phyloP scores from a whole-genome alignment of 306 rosid genomes.

The Trifolium fragiferum region DNA sequence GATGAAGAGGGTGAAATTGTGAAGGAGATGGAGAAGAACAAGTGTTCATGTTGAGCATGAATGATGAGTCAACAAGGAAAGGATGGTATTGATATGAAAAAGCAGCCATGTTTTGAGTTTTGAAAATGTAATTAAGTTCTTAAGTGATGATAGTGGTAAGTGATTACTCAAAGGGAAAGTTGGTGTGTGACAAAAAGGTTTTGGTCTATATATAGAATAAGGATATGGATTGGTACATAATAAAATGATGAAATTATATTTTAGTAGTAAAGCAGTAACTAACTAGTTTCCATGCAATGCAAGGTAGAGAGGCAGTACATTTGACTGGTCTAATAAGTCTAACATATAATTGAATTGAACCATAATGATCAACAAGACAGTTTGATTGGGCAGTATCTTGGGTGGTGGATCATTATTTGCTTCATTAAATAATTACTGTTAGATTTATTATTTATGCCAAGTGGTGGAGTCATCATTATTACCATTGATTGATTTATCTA shows the following conservation, averaged over 20 bases:
- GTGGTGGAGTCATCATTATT: not conserved
- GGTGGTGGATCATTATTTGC: slow-evolving; percentile 11
- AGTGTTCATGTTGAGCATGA: slow-evolving; percentile 45
- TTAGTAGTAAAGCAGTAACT: slow-evolving; percentile 4
- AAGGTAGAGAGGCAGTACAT: not conserved
- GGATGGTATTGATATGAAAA: slow-evolving; percentile 64
- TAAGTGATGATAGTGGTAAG: not conserved
- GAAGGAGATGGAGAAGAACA: slow-evolving; percentile 19
- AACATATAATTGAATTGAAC: not conserved
- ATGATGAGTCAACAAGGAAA: slow-evolving; percentile 56
- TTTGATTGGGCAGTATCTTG: not conserved
- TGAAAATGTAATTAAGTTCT: slow-evolving; percentile 35
- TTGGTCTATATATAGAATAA: slow-evolving; percentile 53
- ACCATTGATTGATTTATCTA: not conserved
- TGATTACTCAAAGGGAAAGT: slow-evolving; percentile 34
- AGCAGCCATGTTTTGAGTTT: slow-evolving; percentile 59
- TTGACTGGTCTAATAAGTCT: slow-evolving; percentile 15
- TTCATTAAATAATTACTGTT: not conserved
- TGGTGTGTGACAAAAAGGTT: slow-evolving; percentile 49
- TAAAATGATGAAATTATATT: slow-evolving; percentile 35
- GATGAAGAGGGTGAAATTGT: slow-evolving; percentile 42
- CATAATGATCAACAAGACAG: not conserved
- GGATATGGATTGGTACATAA: slow-evolving; percentile 8
- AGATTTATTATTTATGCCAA: not conserved
- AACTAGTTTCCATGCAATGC: not conserved